phyloP scores from a whole-genome alignment of 1,284 basidiomycete genomes.

The Exobasidium rhododendri region DNA sequence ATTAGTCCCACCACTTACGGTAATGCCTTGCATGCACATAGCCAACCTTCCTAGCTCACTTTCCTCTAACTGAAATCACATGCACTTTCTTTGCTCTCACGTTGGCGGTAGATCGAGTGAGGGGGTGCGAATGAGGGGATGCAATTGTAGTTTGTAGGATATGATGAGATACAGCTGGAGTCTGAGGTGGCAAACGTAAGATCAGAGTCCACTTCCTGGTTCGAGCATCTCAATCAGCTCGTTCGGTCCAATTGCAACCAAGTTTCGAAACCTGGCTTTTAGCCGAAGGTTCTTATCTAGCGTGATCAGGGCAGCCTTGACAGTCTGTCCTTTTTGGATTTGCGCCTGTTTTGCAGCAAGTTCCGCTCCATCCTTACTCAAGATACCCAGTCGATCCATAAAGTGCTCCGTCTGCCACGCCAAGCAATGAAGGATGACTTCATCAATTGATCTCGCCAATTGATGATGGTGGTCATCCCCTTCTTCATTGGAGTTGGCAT shows the following conservation, averaged over 20 bases:
- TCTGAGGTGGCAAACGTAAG: too few relatives aligned
- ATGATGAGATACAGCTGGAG: too few relatives aligned
- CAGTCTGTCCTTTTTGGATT: conserved; percentile 27
- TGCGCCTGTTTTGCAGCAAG: conserved; percentile 51
- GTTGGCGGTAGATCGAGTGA: too few relatives aligned
- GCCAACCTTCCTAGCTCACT: too few relatives aligned
- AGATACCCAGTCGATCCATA: conserved; percentile 68
- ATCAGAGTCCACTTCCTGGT: too few relatives aligned
- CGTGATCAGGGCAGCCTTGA: conserved; percentile 82
- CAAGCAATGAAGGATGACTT: conserved; percentile 85
- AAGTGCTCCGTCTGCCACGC: conserved; percentile 85
- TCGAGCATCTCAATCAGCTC: conserved; percentile 43
- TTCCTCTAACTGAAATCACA: too few relatives aligned
- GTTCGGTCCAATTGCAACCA: conserved; percentile 65
- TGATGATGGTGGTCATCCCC: conserved; percentile 47
- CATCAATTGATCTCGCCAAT: conserved; percentile 79
- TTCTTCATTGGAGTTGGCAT: background rate
- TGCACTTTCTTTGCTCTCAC: too few relatives aligned
- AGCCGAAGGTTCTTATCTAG: conserved; percentile 74
- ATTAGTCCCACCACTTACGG: too few relatives aligned
- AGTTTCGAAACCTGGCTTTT: conserved; percentile 65
- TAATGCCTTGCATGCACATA: too few relatives aligned
- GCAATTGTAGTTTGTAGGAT: too few relatives aligned
- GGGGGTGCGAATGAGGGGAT: too few relatives aligned
- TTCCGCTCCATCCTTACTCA: conserved; percentile 29